Evolutionary conservation across 371 early-diverging fungal species (phyloP).

Genomic region (Chytridium lagenaria): DNA sequence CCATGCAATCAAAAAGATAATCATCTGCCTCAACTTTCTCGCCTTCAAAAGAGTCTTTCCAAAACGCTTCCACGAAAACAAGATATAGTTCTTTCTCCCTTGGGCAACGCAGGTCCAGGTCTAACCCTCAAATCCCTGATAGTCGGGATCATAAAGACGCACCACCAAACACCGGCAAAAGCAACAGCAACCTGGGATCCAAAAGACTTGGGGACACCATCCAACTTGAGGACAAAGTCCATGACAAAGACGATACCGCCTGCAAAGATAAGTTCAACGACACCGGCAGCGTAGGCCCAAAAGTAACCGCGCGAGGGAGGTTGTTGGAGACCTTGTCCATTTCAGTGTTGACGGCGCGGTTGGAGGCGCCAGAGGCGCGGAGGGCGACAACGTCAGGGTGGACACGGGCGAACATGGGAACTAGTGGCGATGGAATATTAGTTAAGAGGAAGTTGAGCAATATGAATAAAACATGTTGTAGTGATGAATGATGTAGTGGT

Average conservation of each 20-base stretch:
- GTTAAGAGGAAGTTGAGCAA: not conserved
- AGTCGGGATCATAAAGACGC: conserved; percentile 42
- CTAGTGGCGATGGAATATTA: too few species aligned
- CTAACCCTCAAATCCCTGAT: conserved; percentile 47
- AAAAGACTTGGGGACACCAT: conserved; percentile 38
- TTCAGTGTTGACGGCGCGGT: not conserved
- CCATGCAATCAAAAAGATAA: not conserved
- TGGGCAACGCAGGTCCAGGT: conserved; percentile 64
- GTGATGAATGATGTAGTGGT: not conserved
- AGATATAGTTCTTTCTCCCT: conserved; percentile 49
- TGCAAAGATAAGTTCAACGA: conserved; percentile 52
- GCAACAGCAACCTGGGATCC: conserved; percentile 61
- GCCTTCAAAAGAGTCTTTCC: too few species aligned
- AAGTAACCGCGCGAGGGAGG: conserved; percentile 57
- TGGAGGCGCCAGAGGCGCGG: not conserved
- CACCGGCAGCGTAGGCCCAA: conserved; percentile 55
- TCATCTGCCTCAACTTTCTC: not conserved
- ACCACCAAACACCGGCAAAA: conserved; percentile 63
- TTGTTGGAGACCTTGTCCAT: conserved; percentile 50
- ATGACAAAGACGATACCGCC: conserved; percentile 50
- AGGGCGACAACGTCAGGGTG: conserved; percentile 30
- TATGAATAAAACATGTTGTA: not conserved
- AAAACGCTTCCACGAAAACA: not conserved
- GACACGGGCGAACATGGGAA: conserved; percentile 61
- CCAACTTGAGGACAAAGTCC: conserved; percentile 1